Conservation (phyloP, 345 rosid species). For the Eucalyptus virginea region DNA sequence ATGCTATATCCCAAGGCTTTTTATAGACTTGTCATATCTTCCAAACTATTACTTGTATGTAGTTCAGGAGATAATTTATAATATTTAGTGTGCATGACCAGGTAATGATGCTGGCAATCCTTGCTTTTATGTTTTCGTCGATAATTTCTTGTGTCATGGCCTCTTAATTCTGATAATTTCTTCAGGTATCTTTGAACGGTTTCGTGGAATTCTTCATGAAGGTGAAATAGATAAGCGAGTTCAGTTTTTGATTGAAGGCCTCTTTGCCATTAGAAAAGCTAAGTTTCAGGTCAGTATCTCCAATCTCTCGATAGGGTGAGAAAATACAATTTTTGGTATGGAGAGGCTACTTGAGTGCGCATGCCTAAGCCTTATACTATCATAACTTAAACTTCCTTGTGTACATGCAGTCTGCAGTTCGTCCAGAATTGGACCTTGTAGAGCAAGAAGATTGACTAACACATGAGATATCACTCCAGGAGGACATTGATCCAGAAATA, state of each 20-base stretch:
- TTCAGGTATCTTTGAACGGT: slow-evolving; percentile 86
- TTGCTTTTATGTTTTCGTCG: not conserved
- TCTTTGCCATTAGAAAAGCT: slow-evolving; percentile 69
- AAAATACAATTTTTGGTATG: not conserved
- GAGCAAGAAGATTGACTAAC: slow-evolving; percentile 81
- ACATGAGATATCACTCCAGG: slow-evolving; percentile 72
- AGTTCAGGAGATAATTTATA: not conserved
- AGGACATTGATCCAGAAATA: slow-evolving; percentile 57
- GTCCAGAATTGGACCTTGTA: slow-evolving; percentile 84
- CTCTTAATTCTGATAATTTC: not conserved
- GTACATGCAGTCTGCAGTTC: slow-evolving; percentile 73
- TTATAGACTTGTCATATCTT: not conserved
- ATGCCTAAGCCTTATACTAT: not conserved
- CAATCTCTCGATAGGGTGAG: not conserved
- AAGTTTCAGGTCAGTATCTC: slow-evolving; percentile 56
- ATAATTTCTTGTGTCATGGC: not conserved
- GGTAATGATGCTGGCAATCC: not conserved
- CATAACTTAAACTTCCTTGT: not conserved
- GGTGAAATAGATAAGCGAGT: slow-evolving; percentile 95
- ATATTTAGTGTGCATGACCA: not conserved
- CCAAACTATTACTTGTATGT: not conserved
- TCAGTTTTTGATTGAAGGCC: slow-evolving; percentile 81
- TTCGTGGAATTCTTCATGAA: slow-evolving; percentile 90
- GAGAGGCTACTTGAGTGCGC: not conserved
- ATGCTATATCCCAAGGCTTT: not conserved